Conservation (phyloP, 1,284 basidiomycete genomes). For the Puccinia sorghi region DNA sequence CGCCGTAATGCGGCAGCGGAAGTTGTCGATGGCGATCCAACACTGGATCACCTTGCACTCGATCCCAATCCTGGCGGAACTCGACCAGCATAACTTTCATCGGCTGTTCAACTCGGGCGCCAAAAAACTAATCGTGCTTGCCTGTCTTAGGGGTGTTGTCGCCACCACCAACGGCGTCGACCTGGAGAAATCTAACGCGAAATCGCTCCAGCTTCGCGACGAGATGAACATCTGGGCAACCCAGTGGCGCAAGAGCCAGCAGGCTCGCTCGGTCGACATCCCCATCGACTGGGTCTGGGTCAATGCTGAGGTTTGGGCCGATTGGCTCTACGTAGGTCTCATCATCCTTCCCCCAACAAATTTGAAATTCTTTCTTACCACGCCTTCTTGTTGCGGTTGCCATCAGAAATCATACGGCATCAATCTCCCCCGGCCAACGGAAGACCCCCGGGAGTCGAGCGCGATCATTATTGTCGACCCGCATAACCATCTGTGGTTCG, state of each 20-base stretch:
- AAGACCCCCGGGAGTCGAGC: conserved; percentile 4
- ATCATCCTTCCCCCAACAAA: background rate
- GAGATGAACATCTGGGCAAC: conserved; percentile 36
- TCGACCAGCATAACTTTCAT: conserved; percentile 2
- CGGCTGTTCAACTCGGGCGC: conserved; percentile 6
- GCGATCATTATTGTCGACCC: conserved; percentile 29
- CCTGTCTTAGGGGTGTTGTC: background rate
- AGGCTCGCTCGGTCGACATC: conserved; percentile 9
- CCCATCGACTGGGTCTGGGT: conserved; percentile 46
- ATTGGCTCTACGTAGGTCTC: conserved; percentile 41
- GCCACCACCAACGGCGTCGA: background rate
- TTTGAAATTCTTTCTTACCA: too few species aligned
- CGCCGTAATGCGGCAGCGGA: background rate
- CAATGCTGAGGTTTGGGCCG: conserved; percentile 13
- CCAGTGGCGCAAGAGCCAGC: conserved; percentile 44
- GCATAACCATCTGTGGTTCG: conserved; percentile 26
- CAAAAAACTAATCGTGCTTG: conserved; percentile 27
- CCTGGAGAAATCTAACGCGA: background rate
- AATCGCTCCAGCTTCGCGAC: background rate
- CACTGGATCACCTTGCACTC: conserved; percentile 22
- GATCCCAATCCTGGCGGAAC: conserved; percentile 13
- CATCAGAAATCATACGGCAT: background rate
- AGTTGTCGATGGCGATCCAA: background rate
- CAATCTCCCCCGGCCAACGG: background rate
- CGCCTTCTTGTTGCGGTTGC: too few species aligned